Conservation (phyloP, 1,284 basidiomycete genomes). For the Marasmius tenuissimus region DNA sequence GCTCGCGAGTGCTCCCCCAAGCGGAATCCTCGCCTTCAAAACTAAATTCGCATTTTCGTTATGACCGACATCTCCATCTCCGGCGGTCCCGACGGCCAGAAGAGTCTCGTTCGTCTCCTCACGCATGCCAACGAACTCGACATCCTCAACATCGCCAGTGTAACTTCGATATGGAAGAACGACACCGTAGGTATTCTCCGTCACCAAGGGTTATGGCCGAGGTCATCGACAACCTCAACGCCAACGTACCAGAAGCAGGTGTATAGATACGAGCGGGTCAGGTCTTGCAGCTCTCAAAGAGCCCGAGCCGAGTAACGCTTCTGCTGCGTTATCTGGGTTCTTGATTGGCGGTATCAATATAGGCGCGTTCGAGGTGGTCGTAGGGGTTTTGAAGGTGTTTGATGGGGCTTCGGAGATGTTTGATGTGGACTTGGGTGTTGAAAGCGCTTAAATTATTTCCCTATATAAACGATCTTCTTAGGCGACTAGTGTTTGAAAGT, state of each 20-base stretch:
- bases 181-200: background rate
- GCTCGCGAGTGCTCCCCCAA: too few relatives aligned
- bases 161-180: slow-evolving; percentile 6
- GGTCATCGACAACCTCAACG: slow-evolving; percentile 7
- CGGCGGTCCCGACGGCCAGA: background rate
- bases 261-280: background rate
- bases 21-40: too few relatives aligned
- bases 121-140: slow-evolving; percentile 3
- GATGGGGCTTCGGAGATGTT: too few relatives aligned
- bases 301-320: slow-evolving; percentile 3
- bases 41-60: background rate
- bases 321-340: slow-evolving; percentile 4
- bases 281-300: background rate
- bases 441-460: too few relatives aligned
- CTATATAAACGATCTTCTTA: too few relatives aligned
- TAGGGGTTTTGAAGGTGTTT: too few relatives aligned
- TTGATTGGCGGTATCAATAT: too few relatives aligned
- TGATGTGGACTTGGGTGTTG: too few relatives aligned
- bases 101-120: slow-evolving; percentile 3
- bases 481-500: too few relatives aligned
- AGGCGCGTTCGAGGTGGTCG: too few relatives aligned
- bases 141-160: background rate
- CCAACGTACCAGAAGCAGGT: background rate
- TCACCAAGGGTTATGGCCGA: slow-evolving; percentile 6
- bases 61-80: background rate